Percentiles rank a stretch among this genome's conserved stretches.
Evolutionary conservation across 257 asterid genomes (phyloP).

Genomic region (Solanum ahanhuiri): DNA sequence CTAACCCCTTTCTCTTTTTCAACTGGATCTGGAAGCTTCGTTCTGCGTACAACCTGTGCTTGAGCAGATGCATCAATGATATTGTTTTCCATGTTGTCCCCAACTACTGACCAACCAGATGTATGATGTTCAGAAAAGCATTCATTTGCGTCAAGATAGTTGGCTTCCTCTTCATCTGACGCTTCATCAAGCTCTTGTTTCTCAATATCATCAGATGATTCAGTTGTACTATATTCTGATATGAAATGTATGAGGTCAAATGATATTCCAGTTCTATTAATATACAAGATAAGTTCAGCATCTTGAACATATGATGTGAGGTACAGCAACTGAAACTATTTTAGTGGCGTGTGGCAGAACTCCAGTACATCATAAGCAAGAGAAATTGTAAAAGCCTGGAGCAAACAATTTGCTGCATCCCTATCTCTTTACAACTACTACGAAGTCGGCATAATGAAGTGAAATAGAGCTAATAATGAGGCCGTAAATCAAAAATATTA

Average conservation of each 20-base stretch:
- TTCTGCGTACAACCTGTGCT: conserved; percentile 52
- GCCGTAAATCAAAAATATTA: neutral
- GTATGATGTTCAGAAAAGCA: conserved; percentile 36
- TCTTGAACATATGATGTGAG: neutral
- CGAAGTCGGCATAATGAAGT: neutral
- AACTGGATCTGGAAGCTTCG: conserved; percentile 78
- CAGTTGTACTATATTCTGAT: conserved; percentile 95
- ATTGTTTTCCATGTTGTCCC: conserved; percentile 29
- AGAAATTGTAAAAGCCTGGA: neutral
- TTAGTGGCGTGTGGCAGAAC: neutral
- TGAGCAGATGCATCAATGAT: conserved; percentile 9
- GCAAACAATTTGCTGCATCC: neutral
- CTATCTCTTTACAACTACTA: neutral
- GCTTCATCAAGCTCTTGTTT: conserved; percentile 85
- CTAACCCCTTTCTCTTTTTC: conserved; percentile 91
- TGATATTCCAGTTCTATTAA: neutral
- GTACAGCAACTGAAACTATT: neutral
- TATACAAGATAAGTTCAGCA: neutral
- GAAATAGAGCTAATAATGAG: neutral
- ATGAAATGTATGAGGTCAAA: conserved; percentile 4
- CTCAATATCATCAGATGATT: conserved; percentile 89
- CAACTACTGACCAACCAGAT: conserved; percentile 21
- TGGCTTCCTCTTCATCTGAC: conserved; percentile 75
- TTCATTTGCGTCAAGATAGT: conserved; percentile 64
- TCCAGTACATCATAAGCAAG: neutral